Base-by-base conservation (phyloP, 1,139 yeast genomes). In the Suhomyces kunorum region DNA sequence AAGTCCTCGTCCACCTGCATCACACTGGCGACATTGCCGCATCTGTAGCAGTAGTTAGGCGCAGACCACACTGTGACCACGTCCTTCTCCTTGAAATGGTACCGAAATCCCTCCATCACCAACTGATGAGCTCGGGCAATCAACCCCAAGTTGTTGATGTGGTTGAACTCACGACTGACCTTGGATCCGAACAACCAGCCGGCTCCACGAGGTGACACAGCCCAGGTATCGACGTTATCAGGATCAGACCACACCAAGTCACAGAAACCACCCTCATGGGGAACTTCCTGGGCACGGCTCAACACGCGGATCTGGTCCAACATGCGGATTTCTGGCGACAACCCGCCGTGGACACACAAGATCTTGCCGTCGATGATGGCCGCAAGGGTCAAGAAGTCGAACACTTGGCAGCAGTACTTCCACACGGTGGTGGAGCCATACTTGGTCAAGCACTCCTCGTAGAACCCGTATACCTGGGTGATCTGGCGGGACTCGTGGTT, bases 51-150 rank as follows among this genome's bases (percentile, higher is more conserved):
- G 66, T 92, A 92, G 61, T 92, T 92, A 31, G 98, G 98, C 13
- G 98, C 98, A 15, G 94, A 83, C 94, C 97, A 92, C 28, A 92
- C 97, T 1, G 98, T 92, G 18, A 92, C 98, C 37, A 92, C 96
- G 53, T 88, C 96, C 54, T 88, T 88, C 54, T 90, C 96, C 43
- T 87, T 85, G 64, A 92, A 92, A 70, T 90, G 97, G 61, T 89
- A 92, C 55, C 92, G 80, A 71, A 88, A 92, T 7, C 98, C 98
- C 63, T 92, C 98, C 97, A 92, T 94, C 11, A 92, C 98, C 59
- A 92, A 78, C 64, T 92, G 98, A 67, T 92, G 98, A 0, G 98
- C 98, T 56, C 98, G 78, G 8, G 98, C 98, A 46, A 92, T 88
- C 48, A 92, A 74, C 49, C 80, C 79, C 46, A 92, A 72, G 50